Evolutionary conservation across 2,329 filamentous ascomycete genomes (phyloP), one percentile per base, ranked within the genome.

Genomic region (Talaromyces sp.): DNA sequence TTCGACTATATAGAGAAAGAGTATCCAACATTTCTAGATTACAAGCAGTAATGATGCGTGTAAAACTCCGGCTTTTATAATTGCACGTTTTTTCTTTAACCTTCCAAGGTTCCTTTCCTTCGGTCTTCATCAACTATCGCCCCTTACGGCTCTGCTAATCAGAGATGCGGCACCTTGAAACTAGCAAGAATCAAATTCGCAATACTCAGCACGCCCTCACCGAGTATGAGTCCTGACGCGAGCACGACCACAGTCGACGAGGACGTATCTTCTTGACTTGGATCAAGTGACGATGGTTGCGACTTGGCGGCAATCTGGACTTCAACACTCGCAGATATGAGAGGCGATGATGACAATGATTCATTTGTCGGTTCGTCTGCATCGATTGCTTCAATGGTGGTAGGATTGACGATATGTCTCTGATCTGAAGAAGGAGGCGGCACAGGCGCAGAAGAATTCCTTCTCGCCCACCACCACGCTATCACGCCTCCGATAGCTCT

Each of bases 161-260:
- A 90, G 37, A 92, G 79, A 82, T 95, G 92, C 60, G 92, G 90
- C 64, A 96, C 90, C 3, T 83, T 79, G 10, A 88, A 81, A 75
- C 90, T 93, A 64, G 96, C 92, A 73, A 99, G 81, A 9, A 90
- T 80, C 63, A 99, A 78, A 74, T 97, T 98, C 31, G 95, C 85
- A 72, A 99, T 97, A 74, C 93, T 97, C 68, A 97, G 81, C 69
- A 98, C 87, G 0, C 94, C 94, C 76, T 98, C 94, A 0, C 94
- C 93, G 8, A 99, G 82, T 68, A 99, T 97, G 67, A 98, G 87
- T 0, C 95, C 95, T 65, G 86, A 89, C 0, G 95, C 94, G 45
- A 98, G 80, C n/a, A 98, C 89, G 69, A 98, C 93, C 62, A 98
- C 85, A 0, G 89, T 89, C 4, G 93, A 79, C 8, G 77, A 77